A percentile compares a stretch with the other conserved stretches of the same genome.
Conservation (phyloP, 116 monocot genomes). For the Trichopus zeylanicus region DNA sequence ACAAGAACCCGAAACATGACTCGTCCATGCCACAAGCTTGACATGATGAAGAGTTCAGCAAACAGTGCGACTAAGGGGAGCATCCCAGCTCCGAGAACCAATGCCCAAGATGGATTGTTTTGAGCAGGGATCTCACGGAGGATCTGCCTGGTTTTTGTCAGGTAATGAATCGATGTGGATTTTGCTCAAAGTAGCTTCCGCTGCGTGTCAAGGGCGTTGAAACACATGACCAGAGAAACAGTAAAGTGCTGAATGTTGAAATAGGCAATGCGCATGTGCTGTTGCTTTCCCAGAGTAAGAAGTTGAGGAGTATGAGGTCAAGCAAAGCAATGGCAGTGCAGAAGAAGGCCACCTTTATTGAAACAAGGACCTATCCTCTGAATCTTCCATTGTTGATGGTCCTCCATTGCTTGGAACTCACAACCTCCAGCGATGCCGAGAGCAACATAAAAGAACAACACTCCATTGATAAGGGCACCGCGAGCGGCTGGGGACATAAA, state of each 20-base stretch:
- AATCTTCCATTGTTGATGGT: slow-evolving; percentile 3
- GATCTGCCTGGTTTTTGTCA: not conserved
- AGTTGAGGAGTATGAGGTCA: not conserved
- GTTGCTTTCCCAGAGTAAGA: slow-evolving; percentile 3
- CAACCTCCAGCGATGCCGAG: not conserved
- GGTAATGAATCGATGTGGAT: not conserved
- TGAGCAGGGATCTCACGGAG: not conserved
- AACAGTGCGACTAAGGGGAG: slow-evolving; percentile 2
- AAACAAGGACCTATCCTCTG: not conserved
- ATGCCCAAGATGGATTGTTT: not conserved
- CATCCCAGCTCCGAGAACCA: not conserved
- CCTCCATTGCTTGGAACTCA: not conserved
- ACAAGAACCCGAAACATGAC: slow-evolving; percentile 4
- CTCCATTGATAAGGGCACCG: slow-evolving; percentile 39
- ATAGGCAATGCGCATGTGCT: slow-evolving; percentile 2
- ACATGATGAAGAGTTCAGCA: slow-evolving; percentile 6
- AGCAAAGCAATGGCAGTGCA: not conserved
- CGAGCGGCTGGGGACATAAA: slow-evolving; percentile 91
- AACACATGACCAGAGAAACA: slow-evolving; percentile 5
- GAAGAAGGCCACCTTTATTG: not conserved
- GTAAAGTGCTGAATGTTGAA: not conserved
- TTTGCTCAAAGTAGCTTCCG: slow-evolving; percentile 2
- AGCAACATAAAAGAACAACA: not conserved
- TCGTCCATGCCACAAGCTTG: slow-evolving; percentile 1
- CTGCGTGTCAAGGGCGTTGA: not conserved